Evolutionary conservation across 352 stramenopile species (phyloP).

Genomic region (Aphanomyces euteiches): DNA sequence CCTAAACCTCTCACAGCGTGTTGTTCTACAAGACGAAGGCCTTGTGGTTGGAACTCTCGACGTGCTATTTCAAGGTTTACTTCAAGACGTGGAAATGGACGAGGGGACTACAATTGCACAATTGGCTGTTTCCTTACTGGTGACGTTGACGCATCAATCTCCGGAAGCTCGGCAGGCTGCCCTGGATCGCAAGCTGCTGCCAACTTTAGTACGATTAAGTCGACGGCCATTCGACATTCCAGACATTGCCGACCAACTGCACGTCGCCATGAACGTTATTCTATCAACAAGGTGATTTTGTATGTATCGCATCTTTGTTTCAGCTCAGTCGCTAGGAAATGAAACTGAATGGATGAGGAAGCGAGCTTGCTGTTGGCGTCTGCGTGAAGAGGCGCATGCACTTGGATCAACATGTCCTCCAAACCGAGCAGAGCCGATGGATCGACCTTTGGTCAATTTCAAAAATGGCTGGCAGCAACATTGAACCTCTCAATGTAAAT

Average conservation of each 20-base stretch:
- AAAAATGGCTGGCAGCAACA: not conserved
- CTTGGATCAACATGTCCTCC: constrained; percentile 18
- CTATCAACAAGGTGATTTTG: not conserved
- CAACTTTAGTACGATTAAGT: not conserved
- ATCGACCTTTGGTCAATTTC: no score
- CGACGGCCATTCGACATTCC: not conserved
- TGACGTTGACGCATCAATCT: not conserved
- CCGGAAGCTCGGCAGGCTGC: not conserved
- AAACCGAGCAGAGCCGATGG: constrained; percentile 28
- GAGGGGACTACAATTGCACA: constrained; percentile 5
- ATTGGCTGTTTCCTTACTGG: constrained; percentile 2
- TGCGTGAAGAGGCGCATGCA: constrained; percentile 30
- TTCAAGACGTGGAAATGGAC: not conserved
- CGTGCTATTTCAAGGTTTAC: not conserved
- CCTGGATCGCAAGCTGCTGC: constrained; percentile 12
- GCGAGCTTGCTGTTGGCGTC: constrained; percentile 23
- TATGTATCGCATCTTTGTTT: constrained; percentile 29
- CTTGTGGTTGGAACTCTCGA: not conserved
- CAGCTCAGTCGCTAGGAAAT: constrained; percentile 7
- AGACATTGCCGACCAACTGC: constrained; percentile 9
- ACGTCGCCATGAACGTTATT: not conserved
- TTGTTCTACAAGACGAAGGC: not conserved
- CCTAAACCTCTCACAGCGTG: constrained; percentile 9
- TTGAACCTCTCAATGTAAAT: not conserved
- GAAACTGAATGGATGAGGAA: constrained; percentile 26